Evolutionary conservation across 1,284 basidiomycete species (phyloP).

Genomic region (Sanghuangporus sanghuang): DNA sequence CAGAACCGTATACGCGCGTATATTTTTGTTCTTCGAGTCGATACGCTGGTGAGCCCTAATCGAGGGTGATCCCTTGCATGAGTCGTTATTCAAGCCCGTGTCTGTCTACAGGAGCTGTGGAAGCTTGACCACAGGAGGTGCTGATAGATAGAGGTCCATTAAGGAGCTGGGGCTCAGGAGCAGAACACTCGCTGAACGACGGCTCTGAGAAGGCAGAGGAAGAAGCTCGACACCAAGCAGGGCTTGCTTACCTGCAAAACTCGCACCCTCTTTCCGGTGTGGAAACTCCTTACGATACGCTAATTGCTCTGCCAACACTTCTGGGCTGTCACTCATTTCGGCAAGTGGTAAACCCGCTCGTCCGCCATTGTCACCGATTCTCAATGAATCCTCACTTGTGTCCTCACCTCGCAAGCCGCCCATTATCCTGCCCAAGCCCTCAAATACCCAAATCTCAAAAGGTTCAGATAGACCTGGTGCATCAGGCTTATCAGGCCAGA

Average conservation of each 20-base stretch:
- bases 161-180: constrained; percentile 25
- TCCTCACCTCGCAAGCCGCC: constrained; percentile 2
- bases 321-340: constrained; percentile 10
- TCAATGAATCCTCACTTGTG: constrained; percentile 1
- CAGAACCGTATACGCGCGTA: too few relatives aligned
- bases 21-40: too few relatives aligned
- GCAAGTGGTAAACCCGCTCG: constrained; percentile 2
- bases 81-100: too few relatives aligned
- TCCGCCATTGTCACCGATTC: constrained; percentile 11
- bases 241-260: constrained; percentile 25
- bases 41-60: too few relatives aligned
- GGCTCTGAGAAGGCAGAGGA: constrained; percentile 57
- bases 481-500: constrained; percentile 4
- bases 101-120: constrained; percentile 23
- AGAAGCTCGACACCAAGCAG: constrained; percentile 28
- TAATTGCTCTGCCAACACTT: constrained; percentile 1
- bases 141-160: constrained; percentile 17
- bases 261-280: constrained; percentile 18
- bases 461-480: constrained; percentile 2
- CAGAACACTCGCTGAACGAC: constrained; percentile 41
- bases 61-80: too few relatives aligned
- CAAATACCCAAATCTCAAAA: constrained; percentile 15
- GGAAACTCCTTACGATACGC: background rate
- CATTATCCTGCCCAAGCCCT: constrained; percentile 5
- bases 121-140: constrained; percentile 29